phyloP scores from a whole-genome alignment of 2,329 filamentous ascomycete genomes.

The Aschersonia sp. region DNA sequence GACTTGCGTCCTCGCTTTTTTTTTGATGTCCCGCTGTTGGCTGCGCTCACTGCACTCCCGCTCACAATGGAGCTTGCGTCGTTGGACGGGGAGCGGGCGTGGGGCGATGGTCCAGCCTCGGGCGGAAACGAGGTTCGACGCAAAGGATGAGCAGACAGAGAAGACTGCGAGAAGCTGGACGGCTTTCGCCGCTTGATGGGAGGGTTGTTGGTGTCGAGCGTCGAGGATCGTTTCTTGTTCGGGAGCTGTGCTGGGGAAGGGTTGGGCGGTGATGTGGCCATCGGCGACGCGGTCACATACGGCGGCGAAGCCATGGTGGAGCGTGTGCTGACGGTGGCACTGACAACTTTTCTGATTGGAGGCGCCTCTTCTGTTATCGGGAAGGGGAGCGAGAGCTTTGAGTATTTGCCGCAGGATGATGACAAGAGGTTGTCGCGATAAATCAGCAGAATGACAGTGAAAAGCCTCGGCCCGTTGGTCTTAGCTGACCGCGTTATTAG shows the following conservation, averaged over 20 bases:
- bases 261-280: conserved; percentile 40
- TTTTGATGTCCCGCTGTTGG: conserved; percentile 26
- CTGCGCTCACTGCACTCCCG: conserved; percentile 40
- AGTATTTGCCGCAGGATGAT: too few relatives aligned
- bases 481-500: too few relatives aligned
- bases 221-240: conserved; percentile 45
- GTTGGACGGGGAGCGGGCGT: conserved; percentile 50
- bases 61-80: conserved; percentile 46
- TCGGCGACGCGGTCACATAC: conserved; percentile 28
- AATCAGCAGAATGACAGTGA: too few relatives aligned
- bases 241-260: conserved; percentile 33
- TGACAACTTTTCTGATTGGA: background rate
- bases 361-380: background rate
- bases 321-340: background rate
- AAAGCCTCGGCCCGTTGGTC: too few relatives aligned
- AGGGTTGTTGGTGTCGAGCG: conserved; percentile 36
- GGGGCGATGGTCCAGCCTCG: conserved; percentile 35
- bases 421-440: too few relatives aligned
- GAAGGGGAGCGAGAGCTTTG: too few relatives aligned
- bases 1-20: conserved; percentile 49
- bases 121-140: conserved; percentile 74
- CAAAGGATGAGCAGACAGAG: conserved; percentile 49
- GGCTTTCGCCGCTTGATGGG: conserved; percentile 56
- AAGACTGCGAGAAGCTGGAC: conserved; percentile 44
- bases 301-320: conserved; percentile 41